Base-by-base conservation (phyloP, 176 grass and related monocot species). In the Canna indica region DNA sequence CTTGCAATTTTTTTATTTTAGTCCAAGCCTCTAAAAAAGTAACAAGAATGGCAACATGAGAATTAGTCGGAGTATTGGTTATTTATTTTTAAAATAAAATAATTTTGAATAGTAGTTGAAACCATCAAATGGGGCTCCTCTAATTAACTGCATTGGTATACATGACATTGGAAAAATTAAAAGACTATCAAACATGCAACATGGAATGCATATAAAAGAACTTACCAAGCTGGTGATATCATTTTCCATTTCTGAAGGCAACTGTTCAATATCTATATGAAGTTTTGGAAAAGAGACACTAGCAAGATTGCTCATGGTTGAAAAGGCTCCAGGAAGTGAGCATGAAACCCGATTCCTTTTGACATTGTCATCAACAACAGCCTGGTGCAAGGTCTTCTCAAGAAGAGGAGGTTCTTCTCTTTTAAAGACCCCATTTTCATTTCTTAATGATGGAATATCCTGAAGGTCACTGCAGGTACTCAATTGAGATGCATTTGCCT, bases 341-440 rank as follows among this genome's bases (percentile, higher is more conserved):
- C 38, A 60, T 63, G 58, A 32, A 82, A 71, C 27, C 31, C 73
- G 26, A 59, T 84, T 67, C 72, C 68, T 74, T 64, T 62, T 52
- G 56, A 31, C 12, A 29, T 35, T 61, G 57, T 59, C 76, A 61
- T 60, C 70, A 60, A 79, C 79, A 48, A 59, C 71, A 85, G 66
- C 59, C n/a, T 59, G 57, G 82, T 12, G 66, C 79, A 73, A 35
- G 46, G 68, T 70, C 74, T 87, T 63, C 50, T 59, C 62, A 76
- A 18, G 70, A 54, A 46, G 69, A 73, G 36, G 69, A 73, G 36
- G 70, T 64, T 18, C 70, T 41, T 57, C 31, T 35, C 59, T 60
- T 17, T 71, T 58, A 20, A 52, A 76, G 10, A 78, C 38, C 73
- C 73, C 70, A 75, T 76, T 62, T 5, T 38, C 22, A 44, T 17